Evolutionary conservation across 176 grass and related monocot species (phyloP).

Genomic region (Raddia guianensis): DNA sequence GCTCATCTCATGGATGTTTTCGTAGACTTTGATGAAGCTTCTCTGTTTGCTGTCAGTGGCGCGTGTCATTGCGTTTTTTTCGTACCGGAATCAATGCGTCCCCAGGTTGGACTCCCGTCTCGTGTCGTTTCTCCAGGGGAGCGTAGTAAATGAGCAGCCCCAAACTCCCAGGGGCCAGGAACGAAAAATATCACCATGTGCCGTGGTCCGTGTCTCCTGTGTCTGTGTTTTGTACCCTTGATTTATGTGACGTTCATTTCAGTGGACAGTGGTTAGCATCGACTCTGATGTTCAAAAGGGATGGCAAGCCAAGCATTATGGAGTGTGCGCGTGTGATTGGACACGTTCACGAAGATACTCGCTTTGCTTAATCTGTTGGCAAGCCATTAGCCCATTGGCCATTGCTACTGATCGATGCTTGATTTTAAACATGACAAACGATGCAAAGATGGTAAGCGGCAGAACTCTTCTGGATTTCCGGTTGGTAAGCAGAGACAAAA

Average conservation of each 20-base stretch:
- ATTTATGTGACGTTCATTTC: background rate
- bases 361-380: slow-evolving; percentile 27
- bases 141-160: background rate
- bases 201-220: too few relatives aligned
- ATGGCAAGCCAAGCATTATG: background rate
- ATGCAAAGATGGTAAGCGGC: background rate
- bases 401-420: too few relatives aligned
- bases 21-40: slow-evolving; percentile 33
- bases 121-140: background rate
- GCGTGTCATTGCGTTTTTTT: slow-evolving; percentile 7
- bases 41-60: background rate
- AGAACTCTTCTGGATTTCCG: slow-evolving; percentile 13
- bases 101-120: background rate
- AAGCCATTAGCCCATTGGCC: background rate
- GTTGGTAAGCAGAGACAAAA: slow-evolving; percentile 26
- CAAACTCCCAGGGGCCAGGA: background rate
- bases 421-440: slow-evolving; percentile 3
- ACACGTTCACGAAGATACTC: background rate
- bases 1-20: background rate
- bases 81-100: background rate
- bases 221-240: background rate
- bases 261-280: background rate
- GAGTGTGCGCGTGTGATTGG: background rate
- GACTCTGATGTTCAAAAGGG: background rate
- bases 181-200: background rate